A percentile compares a stretch with the other conserved stretches of the same genome.
Evolutionary conservation across 176 grass and related monocot species (phyloP).

Genomic region (Aegilops speltoides): DNA sequence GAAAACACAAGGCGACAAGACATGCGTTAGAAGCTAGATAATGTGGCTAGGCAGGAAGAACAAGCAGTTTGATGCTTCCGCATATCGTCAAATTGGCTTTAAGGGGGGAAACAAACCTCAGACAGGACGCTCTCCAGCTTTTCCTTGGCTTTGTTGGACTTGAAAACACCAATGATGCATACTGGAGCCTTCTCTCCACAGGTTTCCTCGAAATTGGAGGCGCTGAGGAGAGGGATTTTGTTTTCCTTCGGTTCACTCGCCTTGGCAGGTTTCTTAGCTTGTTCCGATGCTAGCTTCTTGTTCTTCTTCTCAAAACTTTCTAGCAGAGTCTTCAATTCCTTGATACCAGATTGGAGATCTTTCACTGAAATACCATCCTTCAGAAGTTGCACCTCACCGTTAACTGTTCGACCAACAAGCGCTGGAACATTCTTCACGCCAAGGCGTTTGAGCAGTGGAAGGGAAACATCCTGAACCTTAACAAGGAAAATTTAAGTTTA

Average conservation of each 20-base stretch:
- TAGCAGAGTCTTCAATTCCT: constrained; percentile 60
- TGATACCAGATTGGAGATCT: constrained; percentile 79
- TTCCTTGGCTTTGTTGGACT: constrained; percentile 61
- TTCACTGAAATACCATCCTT: constrained; percentile 74
- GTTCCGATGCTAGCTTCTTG: constrained; percentile 48
- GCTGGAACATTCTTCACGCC: constrained; percentile 66
- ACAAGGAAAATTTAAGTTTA: neutral
- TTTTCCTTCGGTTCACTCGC: constrained; percentile 18
- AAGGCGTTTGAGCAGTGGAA: constrained; percentile 66
- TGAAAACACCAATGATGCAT: constrained; percentile 77
- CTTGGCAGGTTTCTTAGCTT: constrained; percentile 52
- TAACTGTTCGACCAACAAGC: constrained; percentile 48
- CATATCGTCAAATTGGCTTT: neutral
- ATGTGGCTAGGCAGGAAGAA: neutral
- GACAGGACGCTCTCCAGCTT: constrained; percentile 56
- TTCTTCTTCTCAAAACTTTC: constrained; percentile 90
- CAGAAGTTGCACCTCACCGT: constrained; percentile 67
- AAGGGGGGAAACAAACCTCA: constrained; percentile 49
- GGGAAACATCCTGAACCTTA: constrained; percentile 69
- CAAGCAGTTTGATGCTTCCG: neutral
- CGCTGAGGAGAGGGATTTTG: constrained; percentile 57
- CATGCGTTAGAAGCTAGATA: neutral
- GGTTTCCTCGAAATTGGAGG: constrained; percentile 57
- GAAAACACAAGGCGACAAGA: constrained; percentile 17
- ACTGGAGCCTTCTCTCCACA: constrained; percentile 67